These are phyloP conservation scores for Astrothelium subdiscretum DNA, from an alignment of 495 filamentous ascomycete genomes.

Conservation along the genomic window DNA sequence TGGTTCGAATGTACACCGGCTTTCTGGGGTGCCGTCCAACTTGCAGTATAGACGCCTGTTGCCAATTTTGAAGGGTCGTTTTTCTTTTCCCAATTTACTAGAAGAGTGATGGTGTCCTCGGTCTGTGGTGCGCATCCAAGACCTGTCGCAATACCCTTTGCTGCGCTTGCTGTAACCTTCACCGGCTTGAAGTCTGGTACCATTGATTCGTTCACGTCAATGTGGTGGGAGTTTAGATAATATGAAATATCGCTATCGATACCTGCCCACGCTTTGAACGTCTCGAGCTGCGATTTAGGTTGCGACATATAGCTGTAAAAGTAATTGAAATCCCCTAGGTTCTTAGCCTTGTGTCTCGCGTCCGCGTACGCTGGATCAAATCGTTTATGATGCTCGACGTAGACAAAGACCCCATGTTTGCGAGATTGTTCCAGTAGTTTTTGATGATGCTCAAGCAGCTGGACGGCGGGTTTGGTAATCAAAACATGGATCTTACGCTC, in stretches of 20 bases:
- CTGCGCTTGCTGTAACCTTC: slow-evolving; percentile 65
- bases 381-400: slow-evolving; percentile 92
- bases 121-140: slow-evolving; percentile 70
- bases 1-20: slow-evolving; percentile 91
- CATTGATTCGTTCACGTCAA: slow-evolving; percentile 87
- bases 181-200: slow-evolving; percentile 68
- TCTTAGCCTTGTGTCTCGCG: slow-evolving; percentile 56
- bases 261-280: slow-evolving; percentile 93
- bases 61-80: slow-evolving; percentile 53
- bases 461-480: slow-evolving; percentile 91
- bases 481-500: slow-evolving; percentile 77
- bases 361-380: slow-evolving; percentile 89
- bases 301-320: slow-evolving; percentile 97
- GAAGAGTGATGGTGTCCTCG: slow-evolving; percentile 84
- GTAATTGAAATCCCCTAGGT: slow-evolving; percentile 89
- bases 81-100: slow-evolving; percentile 78
- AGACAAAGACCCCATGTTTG: slow-evolving; percentile 76
- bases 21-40: slow-evolving; percentile 85
- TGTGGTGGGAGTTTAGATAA: slow-evolving; percentile 87
- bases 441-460: slow-evolving; percentile 67
- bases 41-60: slow-evolving; percentile 87
- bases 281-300: slow-evolving; percentile 85
- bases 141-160: slow-evolving; percentile 55
- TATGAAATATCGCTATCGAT: slow-evolving; percentile 86
- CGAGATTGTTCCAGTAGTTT: slow-evolving; percentile 58